Evolutionary conservation across 2,329 filamentous ascomycete genomes (phyloP).

Genomic region (Tolypocladium tundrense): DNA sequence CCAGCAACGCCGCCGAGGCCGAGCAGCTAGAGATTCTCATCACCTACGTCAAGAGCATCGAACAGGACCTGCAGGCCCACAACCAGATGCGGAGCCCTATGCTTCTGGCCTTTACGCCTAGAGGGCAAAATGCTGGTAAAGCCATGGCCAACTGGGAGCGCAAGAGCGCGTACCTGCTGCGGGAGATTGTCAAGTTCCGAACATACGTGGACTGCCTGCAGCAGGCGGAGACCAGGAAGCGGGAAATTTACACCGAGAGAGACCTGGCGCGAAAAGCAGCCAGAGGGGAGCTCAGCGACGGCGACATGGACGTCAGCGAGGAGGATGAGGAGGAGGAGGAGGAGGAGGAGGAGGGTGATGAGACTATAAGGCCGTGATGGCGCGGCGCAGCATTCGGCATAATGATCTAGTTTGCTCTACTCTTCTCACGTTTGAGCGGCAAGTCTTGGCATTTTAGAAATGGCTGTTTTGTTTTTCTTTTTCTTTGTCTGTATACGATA

Average conservation of each 20-base stretch:
- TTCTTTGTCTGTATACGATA: slow-evolving; percentile 1
- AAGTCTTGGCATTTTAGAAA: neutral
- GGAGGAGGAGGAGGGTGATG: slow-evolving; percentile 20
- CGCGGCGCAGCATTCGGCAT: neutral
- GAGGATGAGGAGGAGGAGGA: slow-evolving; percentile 1
- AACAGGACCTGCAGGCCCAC: slow-evolving; percentile 75
- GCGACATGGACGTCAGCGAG: slow-evolving; percentile 22
- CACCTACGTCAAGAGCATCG: slow-evolving; percentile 74
- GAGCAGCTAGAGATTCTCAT: slow-evolving; percentile 71
- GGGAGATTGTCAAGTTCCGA: slow-evolving; percentile 92
- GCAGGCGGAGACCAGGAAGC: slow-evolving; percentile 58
- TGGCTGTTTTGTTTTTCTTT: neutral
- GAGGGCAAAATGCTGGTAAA: slow-evolving; percentile 68
- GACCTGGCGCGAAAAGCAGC: slow-evolving; percentile 40
- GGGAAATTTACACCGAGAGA: slow-evolving; percentile 58
- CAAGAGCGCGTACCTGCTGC: slow-evolving; percentile 82
- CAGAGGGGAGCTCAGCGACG: slow-evolving; percentile 33
- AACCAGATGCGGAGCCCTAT: slow-evolving; percentile 82
- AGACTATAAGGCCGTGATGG: slow-evolving; percentile 20
- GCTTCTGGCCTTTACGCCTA: slow-evolving; percentile 79
- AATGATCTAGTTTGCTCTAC: neutral
- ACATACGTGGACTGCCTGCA: slow-evolving; percentile 86
- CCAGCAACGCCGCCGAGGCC: slow-evolving; percentile 64
- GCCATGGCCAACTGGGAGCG: slow-evolving; percentile 97
- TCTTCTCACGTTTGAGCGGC: neutral